Base-by-base conservation (phyloP, 352 stramenopile genomes). In the Pythium chondricola region DNA sequence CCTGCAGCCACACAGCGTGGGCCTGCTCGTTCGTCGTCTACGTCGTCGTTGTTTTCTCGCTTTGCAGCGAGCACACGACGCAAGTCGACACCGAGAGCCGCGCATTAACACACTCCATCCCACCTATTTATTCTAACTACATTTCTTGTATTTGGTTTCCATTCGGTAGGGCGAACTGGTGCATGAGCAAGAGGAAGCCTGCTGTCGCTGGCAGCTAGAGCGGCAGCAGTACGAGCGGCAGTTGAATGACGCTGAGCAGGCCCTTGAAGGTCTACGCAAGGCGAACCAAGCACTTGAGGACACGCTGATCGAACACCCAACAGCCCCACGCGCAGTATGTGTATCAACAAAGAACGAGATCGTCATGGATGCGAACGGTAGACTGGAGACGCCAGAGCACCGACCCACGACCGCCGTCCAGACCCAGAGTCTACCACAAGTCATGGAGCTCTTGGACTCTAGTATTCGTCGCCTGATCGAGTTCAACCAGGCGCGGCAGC, bases 181-280 rank as follows among this genome's bases (percentile, higher is more conserved):
- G 43, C 75, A 83, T 49, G 52, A 48, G 29, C 75, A 69, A 17
- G 79, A 88, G 55, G 75, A 88, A 53, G 74, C 71, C 20, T 71
- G 62, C 32, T 61, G 71, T 17, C 71, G 75, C 10, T 90, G 79
- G 79, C 60, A 81, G 32, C 40, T 87, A 30, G 79, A 90, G 45
- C 72, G 73, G 6, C 70, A 87, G 47, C 71, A 79, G 40, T 88
- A 85, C 45, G 75, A 88, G 42, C 67, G 63, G 33, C 67, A 80
- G 56, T 58, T 85, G 22, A 71, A 65, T 46, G 65, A 88, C 8
- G 71, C 72, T 1, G 79, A 90, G 41, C 74, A 80, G 13, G 70
- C 58, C 44, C 70, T 88, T 25, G 75, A 89, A 24, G 25, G 50
- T 20, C 32, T 87, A 14, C 78, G 72, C 22, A 68, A 75, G 18